These are phyloP conservation scores for Colletotrichum zoysiae DNA, from an alignment of 2,329 filamentous ascomycete species.

Conservation along the genomic window DNA sequence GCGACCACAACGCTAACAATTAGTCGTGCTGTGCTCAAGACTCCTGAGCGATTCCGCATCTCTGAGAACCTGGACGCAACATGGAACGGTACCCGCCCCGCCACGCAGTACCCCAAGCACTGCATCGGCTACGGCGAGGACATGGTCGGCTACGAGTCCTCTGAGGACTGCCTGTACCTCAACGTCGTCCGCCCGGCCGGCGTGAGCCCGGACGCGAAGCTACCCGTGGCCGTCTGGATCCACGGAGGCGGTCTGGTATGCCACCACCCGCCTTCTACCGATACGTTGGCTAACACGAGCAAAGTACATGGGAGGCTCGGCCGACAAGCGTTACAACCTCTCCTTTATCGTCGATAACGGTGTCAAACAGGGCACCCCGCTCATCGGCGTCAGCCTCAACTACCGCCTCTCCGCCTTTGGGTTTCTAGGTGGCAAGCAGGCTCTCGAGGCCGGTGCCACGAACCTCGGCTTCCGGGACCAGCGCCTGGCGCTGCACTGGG, in stretches of 20 bases:
- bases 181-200: slow-evolving; percentile 70
- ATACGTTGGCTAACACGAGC: slow-evolving; percentile 10
- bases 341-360: slow-evolving; percentile 67
- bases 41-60: slow-evolving; percentile 60
- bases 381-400: slow-evolving; percentile 63
- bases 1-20: neutral
- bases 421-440: slow-evolving; percentile 58
- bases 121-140: slow-evolving; percentile 63
- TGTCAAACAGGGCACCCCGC: slow-evolving; percentile 58
- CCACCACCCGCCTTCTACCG: neutral
- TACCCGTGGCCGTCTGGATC: slow-evolving; percentile 72
- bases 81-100: slow-evolving; percentile 57
- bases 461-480: slow-evolving; percentile 65
- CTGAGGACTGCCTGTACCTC: slow-evolving; percentile 72
- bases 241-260: slow-evolving; percentile 56
- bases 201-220: slow-evolving; percentile 51
- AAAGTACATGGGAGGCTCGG: slow-evolving; percentile 47
- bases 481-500: slow-evolving; percentile 60
- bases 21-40: slow-evolving; percentile 47
- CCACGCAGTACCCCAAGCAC: slow-evolving; percentile 58
- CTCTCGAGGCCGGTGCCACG: slow-evolving; percentile 55
- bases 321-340: slow-evolving; percentile 69
- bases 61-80: slow-evolving; percentile 61
- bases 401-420: slow-evolving; percentile 63
- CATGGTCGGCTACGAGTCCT: slow-evolving; percentile 41